Conservation (phyloP, 2,329 filamentous ascomycete genomes). For the Penicillium psychrosexuale region DNA sequence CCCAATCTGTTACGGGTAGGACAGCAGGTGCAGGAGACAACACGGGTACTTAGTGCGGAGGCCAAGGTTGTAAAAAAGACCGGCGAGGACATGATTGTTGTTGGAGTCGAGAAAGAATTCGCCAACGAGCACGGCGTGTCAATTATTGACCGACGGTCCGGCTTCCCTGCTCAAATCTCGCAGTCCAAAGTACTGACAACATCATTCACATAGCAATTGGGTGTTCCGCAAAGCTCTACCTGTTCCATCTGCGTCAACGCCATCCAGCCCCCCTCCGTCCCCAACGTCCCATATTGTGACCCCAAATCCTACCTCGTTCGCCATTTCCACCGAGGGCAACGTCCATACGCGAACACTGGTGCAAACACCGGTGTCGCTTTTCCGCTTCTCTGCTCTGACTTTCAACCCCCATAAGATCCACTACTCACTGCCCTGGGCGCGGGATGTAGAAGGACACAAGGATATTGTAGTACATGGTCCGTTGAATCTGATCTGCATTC, state of each 20-base stretch:
- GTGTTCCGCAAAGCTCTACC: constrained; percentile 44
- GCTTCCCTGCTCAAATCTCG: neutral
- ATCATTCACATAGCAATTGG: constrained; percentile 37
- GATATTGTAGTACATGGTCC: constrained; percentile 46
- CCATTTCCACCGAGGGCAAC: constrained; percentile 22
- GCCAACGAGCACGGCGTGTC: constrained; percentile 51
- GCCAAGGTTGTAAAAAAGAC: constrained; percentile 55
- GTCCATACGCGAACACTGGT: constrained; percentile 34
- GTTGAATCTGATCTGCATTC: constrained; percentile 43
- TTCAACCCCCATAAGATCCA: constrained; percentile 48
- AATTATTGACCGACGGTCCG: constrained; percentile 54
- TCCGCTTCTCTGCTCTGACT: constrained; percentile 45
- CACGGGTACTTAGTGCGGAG: constrained; percentile 52
- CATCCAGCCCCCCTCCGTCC: neutral
- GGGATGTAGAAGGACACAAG: constrained; percentile 43
- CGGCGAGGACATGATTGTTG: constrained; percentile 62
- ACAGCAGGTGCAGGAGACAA: constrained; percentile 56
- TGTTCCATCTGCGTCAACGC: constrained; percentile 7
- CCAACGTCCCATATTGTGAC: constrained; percentile 15
- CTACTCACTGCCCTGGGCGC: constrained; percentile 44
- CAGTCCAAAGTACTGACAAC: neutral
- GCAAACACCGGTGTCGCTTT: constrained; percentile 42
- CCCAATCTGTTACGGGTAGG: constrained; percentile 51
- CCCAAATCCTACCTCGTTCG: constrained; percentile 16
- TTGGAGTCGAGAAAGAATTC: constrained; percentile 62